Conservation (phyloP, 139 green algal genomes). For the Chlorella sp. region DNA sequence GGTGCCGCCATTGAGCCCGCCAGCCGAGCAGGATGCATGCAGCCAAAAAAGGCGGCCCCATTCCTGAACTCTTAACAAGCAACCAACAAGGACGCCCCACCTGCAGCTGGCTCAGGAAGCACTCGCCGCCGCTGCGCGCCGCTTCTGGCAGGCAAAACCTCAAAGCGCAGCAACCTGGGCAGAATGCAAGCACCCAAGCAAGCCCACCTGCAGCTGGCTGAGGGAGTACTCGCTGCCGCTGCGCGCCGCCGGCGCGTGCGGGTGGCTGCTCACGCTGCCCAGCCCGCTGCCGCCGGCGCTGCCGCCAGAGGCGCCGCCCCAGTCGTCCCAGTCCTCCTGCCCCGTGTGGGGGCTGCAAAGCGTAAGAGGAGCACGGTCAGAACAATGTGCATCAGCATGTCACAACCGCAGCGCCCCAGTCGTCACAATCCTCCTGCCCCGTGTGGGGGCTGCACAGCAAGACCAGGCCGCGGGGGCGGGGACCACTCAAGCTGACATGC, state of each 20-base stretch:
- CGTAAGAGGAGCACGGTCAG: no score
- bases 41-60: no score
- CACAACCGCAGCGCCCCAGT: background rate
- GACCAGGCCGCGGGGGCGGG: no score
- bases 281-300: background rate
- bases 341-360: constrained; percentile 40
- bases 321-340: constrained; percentile 86
- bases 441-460: constrained; percentile 32
- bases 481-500: no score
- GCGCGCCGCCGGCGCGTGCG: background rate
- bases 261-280: background rate
- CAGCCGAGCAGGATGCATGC: no score
- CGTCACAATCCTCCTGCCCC: constrained; percentile 86
- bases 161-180: no score
- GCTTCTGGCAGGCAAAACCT: no score
- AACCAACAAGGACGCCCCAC: no score
- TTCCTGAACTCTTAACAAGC: no score
- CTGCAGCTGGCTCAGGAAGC: constrained; percentile 65
- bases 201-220: constrained; percentile 63
- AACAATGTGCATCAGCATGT: no score
- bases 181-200: no score
- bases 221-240: constrained; percentile 59
- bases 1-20: no score
- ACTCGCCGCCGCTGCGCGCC: constrained; percentile 42
- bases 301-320: background rate